Percentiles rank a stretch among this genome's conserved stretches.
Evolutionary conservation across 2,329 filamentous ascomycete species (phyloP).

Genomic region (Colletotrichum falcatum): DNA sequence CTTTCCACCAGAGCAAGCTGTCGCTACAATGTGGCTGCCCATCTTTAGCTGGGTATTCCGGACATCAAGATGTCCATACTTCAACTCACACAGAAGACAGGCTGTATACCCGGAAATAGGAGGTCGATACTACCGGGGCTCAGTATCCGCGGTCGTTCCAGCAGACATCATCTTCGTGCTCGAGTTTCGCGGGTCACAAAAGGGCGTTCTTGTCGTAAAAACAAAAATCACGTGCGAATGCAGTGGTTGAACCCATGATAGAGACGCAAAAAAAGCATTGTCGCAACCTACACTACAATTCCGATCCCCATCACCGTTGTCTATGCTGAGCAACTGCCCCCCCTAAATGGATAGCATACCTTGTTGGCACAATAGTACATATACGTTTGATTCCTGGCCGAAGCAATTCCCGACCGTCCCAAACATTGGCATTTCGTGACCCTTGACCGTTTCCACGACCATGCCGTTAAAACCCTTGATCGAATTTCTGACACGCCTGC

Average conservation of each 20-base stretch:
- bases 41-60: not conserved
- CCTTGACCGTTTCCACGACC: conserved; percentile 42
- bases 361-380: conserved; percentile 65
- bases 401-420: conserved; percentile 42
- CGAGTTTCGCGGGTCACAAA: not conserved
- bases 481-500: conserved; percentile 42
- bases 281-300: conserved; percentile 58
- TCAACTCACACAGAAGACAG: not conserved
- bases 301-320: conserved; percentile 53
- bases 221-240: not conserved
- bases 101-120: not conserved
- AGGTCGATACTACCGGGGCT: not conserved
- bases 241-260: not conserved
- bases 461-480: conserved; percentile 42
- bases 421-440: conserved; percentile 41
- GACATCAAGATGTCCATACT: not conserved
- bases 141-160: not conserved
- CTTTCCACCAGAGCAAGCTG: not conserved
- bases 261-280: conserved; percentile 42
- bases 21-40: not conserved
- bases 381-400: conserved; percentile 50
- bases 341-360: conserved; percentile 52
- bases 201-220: not conserved
- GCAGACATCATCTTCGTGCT: accelerated
- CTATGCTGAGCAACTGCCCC: conserved; percentile 60